Evolutionary conservation across 1,139 yeast genomes (phyloP).

Genomic region (Taiozyma sp.): DNA sequence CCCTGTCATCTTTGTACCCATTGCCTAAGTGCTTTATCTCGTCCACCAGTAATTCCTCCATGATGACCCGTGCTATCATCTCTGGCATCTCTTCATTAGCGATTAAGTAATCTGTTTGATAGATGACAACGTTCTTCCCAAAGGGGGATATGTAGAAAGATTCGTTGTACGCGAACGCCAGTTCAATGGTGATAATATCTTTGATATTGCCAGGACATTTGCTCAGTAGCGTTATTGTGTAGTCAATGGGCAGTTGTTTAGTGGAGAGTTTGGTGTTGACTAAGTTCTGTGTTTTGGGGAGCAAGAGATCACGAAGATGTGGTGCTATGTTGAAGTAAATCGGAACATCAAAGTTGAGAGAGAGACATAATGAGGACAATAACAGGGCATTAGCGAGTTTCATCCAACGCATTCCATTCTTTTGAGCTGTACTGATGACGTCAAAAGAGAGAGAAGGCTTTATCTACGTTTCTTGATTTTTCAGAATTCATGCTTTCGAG

Average conservation of each 20-base stretch:
- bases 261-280: background rate
- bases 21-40: constrained; percentile 3
- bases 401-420: background rate
- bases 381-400: background rate
- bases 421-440: background rate
- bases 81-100: constrained; percentile 2
- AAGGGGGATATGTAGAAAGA: constrained; percentile 7
- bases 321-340: background rate
- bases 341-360: background rate
- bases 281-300: background rate
- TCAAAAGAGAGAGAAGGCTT: background rate
- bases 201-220: background rate
- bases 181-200: background rate
- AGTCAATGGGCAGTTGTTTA: background rate
- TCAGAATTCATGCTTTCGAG: background rate
- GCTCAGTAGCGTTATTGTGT: background rate
- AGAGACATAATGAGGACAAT: background rate
- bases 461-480: background rate
- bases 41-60: constrained; percentile 1
- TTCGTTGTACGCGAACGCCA: constrained; percentile 1
- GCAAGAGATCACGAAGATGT: background rate
- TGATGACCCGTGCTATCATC: constrained; percentile 3
- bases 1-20: background rate
- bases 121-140: background rate
- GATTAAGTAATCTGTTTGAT: constrained; percentile 6